Evolutionary conservation across 371 early-diverging fungal genomes (phyloP).

Genomic region (Amoeboradix gromovi): DNA sequence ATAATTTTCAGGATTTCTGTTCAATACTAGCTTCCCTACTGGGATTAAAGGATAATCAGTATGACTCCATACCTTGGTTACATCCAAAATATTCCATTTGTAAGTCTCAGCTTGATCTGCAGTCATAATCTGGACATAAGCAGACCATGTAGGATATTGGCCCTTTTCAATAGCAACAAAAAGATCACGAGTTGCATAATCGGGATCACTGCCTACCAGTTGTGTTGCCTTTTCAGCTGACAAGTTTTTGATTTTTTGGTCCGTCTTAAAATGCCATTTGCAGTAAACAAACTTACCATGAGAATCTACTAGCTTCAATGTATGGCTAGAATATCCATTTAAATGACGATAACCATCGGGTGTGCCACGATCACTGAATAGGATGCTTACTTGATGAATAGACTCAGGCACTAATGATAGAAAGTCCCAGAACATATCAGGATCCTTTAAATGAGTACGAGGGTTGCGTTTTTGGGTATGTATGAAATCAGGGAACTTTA

Average conservation of each 20-base stretch:
- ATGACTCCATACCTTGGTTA: constrained; percentile 53
- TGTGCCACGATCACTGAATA: constrained; percentile 48
- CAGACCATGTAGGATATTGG: constrained; percentile 39
- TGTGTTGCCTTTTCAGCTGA: constrained; percentile 26
- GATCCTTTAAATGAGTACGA: neutral
- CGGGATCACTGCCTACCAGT: constrained; percentile 31
- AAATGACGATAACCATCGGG: constrained; percentile 46
- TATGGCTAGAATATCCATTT: constrained; percentile 43
- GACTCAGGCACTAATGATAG: constrained; percentile 40
- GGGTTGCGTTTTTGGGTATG: constrained; percentile 1
- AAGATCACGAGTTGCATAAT: constrained; percentile 40
- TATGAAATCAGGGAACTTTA: constrained; percentile 2
- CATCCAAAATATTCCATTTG: constrained; percentile 45
- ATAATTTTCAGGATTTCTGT: constrained; percentile 45
- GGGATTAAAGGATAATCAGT: constrained; percentile 34
- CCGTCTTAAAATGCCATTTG: constrained; percentile 60
- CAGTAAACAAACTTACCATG: constrained; percentile 34
- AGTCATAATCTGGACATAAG: constrained; percentile 39
- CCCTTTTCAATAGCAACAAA: constrained; percentile 36
- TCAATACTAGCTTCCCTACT: constrained; percentile 37
- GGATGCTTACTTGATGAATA: constrained; percentile 40
- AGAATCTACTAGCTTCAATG: constrained; percentile 34
- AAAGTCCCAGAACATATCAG: constrained; percentile 36
- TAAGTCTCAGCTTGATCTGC: constrained; percentile 35
- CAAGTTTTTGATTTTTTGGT: constrained; percentile 44